Evolutionary conservation across 805 yeast genomes (phyloP), one percentile per base, ranked within the genome.

Genomic region (Candida montana): DNA sequence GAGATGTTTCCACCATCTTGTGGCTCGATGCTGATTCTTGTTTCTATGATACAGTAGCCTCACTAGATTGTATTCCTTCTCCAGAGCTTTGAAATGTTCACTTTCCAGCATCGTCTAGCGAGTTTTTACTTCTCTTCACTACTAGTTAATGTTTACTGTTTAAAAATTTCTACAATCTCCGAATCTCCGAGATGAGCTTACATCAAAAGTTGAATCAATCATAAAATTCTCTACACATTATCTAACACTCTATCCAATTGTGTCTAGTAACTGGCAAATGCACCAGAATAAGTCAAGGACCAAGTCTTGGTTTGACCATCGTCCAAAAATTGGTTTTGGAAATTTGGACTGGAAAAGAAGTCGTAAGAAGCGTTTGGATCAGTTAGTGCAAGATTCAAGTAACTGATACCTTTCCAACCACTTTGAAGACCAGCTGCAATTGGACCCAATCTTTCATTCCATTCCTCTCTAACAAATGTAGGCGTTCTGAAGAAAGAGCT

Each of bases 241-340:
- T n/a, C n/a, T n/a, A n/a, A n/a, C n/a, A n/a, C n/a, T n/a, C n/a
- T n/a, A n/a, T 21, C 9, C 9, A 8, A 11, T 7, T 26, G 13
- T 5, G 11, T 13, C 15, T 15, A 37, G 15, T 18, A 17, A 31
- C 37, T 35, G 11, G 55, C 49, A 40, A 56, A 56, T 2, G 58
- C 61, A 29, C 81, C 95, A 35, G 86, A 71, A 50, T 75, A 85
- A 0, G 95, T 79, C 48, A 89, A 67, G 11, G 90, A 81, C 95
- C 96, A 89, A 0, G 96, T 83, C 47, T 80, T 66, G 21, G 91
- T 80, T 71, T 88, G 91, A 2, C 97, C 97, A 43, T 77, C 76
- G 54, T 90, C 97, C 36, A 90, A 74, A 49, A 71, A 73, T 4
- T 59, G 53, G n/a, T 66, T 64, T 34, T 67, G 57, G 72, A 86